Evolutionary conservation across 345 rosid species (phyloP).

Genomic region (Lepidium africanum): DNA sequence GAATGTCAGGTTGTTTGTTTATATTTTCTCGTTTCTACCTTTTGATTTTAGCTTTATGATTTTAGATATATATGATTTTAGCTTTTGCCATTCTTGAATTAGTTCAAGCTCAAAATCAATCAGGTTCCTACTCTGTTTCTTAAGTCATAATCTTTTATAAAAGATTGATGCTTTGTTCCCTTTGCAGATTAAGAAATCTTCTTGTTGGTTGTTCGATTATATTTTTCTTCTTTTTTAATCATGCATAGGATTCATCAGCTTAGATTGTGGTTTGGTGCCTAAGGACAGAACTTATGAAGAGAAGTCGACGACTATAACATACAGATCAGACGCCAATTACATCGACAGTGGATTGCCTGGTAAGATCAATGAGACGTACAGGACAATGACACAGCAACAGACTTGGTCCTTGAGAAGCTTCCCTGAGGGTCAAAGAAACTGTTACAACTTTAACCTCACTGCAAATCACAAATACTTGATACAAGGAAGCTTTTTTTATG

Average conservation of each 20-base stretch:
- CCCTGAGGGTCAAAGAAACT: conserved; percentile 5
- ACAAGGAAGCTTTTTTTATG: not conserved
- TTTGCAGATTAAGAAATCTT: not conserved
- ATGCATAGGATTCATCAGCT: conserved; percentile 3
- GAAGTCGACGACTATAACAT: not conserved
- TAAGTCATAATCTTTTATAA: not conserved
- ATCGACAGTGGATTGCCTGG: not conserved
- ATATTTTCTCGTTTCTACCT: too few species aligned
- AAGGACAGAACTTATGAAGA: not conserved
- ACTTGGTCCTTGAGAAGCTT: not conserved
- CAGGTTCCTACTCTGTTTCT: conserved; percentile 14
- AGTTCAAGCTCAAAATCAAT: conserved; percentile 21
- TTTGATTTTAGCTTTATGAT: too few species aligned
- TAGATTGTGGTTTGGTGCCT: conserved; percentile 5
- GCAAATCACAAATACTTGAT: not conserved
- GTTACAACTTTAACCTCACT: conserved; percentile 1
- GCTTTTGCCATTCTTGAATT: not conserved
- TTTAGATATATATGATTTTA: too few species aligned
- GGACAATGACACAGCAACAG: not conserved
- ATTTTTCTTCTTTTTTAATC: not conserved
- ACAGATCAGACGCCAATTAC: not conserved
- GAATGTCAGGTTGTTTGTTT: too few species aligned
- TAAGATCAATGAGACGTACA: not conserved
- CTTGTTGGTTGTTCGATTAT: too few species aligned
- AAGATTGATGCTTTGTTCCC: not conserved